Conservation (phyloP, 176 grass and related monocot genomes). For the Dendrocalamus sinicus region DNA sequence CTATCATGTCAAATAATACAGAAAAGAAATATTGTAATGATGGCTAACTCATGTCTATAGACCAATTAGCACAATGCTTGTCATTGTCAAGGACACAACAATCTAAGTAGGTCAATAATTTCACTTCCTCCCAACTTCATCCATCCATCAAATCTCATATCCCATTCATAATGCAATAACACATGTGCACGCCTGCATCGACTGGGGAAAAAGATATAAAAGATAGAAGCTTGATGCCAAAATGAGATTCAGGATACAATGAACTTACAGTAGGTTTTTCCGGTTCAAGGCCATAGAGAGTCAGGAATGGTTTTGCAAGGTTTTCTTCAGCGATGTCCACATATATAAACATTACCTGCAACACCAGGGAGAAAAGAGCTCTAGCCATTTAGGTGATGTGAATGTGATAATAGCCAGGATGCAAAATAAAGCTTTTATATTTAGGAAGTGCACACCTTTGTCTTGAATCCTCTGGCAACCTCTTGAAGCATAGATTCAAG, state of each 20-base stretch:
- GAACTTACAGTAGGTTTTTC: slow-evolving; percentile 75
- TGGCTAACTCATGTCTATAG: not conserved
- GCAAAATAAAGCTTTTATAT: slow-evolving; percentile 21
- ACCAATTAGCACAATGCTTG: not conserved
- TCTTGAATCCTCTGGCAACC: slow-evolving; percentile 80
- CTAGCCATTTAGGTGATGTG: slow-evolving; percentile 20
- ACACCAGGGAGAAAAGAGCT: slow-evolving; percentile 27
- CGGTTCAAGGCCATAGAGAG: slow-evolving; percentile 78
- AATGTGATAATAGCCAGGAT: not conserved
- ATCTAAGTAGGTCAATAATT: not conserved
- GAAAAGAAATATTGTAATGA: slow-evolving; percentile 3
- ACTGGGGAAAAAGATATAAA: not conserved
- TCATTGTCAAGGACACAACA: not conserved
- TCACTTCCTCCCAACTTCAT: not conserved
- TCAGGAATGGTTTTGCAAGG: slow-evolving; percentile 93
- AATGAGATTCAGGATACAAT: slow-evolving; percentile 4
- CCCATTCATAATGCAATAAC: slow-evolving; percentile 8
- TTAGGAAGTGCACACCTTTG: slow-evolving; percentile 61
- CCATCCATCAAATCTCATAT: not conserved
- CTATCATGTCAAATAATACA: not conserved
- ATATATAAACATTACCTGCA: slow-evolving; percentile 94
- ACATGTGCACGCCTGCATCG: not conserved
- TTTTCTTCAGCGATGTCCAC: slow-evolving; percentile 92
- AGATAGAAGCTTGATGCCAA: slow-evolving; percentile 12
- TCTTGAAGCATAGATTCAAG: slow-evolving; percentile 69